phyloP scores from a whole-genome alignment of 2,329 filamentous ascomycete genomes.

The Talaromyces verruculosus region DNA sequence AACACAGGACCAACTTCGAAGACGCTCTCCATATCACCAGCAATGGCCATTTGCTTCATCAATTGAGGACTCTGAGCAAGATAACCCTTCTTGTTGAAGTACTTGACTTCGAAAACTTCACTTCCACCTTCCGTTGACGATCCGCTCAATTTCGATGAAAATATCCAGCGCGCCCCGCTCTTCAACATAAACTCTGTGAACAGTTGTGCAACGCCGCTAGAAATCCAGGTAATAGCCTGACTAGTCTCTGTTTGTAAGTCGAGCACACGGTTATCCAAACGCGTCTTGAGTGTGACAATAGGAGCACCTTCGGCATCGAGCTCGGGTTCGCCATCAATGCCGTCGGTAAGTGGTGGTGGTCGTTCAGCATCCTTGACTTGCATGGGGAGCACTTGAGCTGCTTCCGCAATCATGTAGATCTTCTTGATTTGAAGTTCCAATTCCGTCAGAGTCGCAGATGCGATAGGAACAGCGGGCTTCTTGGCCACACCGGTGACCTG shows the following conservation, averaged over 20 bases:
- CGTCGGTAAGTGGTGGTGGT: constrained; percentile 42
- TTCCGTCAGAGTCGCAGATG: constrained; percentile 76
- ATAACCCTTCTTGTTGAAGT: constrained; percentile 80
- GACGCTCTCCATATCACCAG: constrained; percentile 62
- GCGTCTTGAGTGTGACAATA: constrained; percentile 76
- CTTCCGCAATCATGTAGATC: constrained; percentile 72
- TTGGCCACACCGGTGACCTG: constrained; percentile 75
- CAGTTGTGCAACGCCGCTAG: constrained; percentile 64
- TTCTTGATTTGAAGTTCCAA: constrained; percentile 87
- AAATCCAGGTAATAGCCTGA: constrained; percentile 78
- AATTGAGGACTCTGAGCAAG: constrained; percentile 65
- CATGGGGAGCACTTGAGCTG: constrained; percentile 61
- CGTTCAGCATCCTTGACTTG: constrained; percentile 56
- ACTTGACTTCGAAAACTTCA: constrained; percentile 86
- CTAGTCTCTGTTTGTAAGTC: constrained; percentile 90
- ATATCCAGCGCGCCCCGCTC: constrained; percentile 76
- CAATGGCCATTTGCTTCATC: constrained; percentile 69
- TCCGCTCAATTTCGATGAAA: constrained; percentile 85
- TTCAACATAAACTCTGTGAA: constrained; percentile 77
- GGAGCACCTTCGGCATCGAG: constrained; percentile 59
- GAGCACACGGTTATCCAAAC: constrained; percentile 88
- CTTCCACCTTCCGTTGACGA: constrained; percentile 89
- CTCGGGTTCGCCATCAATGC: constrained; percentile 46
- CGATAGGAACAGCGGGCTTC: constrained; percentile 81
- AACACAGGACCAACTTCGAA: constrained; percentile 67